Conservation (phyloP, 2,329 filamentous ascomycete genomes). For the Ophiostoma sp. region DNA sequence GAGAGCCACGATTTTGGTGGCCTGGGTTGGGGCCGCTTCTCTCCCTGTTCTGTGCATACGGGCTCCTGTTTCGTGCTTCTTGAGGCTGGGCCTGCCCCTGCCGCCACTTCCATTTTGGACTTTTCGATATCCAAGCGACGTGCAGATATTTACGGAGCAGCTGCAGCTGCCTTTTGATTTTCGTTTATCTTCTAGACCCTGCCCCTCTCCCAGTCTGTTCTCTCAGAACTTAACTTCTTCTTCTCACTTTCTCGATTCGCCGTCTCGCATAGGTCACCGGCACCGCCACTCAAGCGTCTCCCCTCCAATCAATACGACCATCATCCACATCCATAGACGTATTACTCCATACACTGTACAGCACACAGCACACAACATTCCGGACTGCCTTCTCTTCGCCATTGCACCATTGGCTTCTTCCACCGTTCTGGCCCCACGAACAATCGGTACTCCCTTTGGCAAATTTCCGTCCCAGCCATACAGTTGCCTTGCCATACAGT, state of each 20-base stretch:
- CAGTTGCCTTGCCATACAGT: no score
- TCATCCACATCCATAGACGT: no score
- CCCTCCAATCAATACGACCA: not conserved
- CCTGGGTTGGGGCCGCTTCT: not conserved
- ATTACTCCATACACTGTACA: not conserved
- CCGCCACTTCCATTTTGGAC: not conserved
- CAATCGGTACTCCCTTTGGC: no score
- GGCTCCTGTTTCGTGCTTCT: not conserved
- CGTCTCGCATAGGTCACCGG: not conserved
- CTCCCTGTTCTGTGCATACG: constrained; percentile 17
- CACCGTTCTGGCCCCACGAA: not conserved
- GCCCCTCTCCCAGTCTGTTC: not conserved
- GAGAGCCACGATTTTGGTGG: not conserved
- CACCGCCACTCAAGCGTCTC: not conserved
- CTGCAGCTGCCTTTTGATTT: not conserved
- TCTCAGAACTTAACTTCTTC: not conserved
- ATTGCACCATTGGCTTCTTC: not conserved
- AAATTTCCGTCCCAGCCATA: not conserved
- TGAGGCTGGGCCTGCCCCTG: constrained; percentile 12
- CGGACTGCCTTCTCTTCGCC: not conserved
- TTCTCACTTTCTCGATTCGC: not conserved
- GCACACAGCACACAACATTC: not conserved
- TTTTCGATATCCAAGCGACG: not conserved
- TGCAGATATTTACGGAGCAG: not conserved
- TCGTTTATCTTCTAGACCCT: not conserved